Evolutionary conservation across 2,329 filamentous ascomycete genomes (phyloP), one percentile per base, ranked within the genome.

Genomic region (Talaromyces sp.): DNA sequence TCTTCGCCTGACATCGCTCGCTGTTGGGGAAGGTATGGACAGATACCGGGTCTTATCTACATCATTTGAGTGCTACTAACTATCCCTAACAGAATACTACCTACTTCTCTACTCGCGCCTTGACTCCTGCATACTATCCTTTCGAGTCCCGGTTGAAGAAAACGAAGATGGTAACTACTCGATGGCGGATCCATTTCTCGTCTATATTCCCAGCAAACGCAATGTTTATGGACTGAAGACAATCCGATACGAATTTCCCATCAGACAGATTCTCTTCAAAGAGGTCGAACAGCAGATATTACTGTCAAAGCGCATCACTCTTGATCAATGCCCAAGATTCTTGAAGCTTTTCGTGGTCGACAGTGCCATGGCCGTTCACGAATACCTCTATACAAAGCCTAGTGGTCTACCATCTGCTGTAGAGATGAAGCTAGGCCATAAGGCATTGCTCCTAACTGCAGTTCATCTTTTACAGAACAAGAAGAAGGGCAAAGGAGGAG

Each of bases 101-200:
- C 63, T 80, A 16, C 65, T 78, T 39, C 54, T 81, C 11, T 79
- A 73, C 66, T 80, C 79, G n/a, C 70, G 69, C 35, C 69, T 76
- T 11, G 77, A 72, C 58, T 62, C 65, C 39, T 63, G 79, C 21
- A 71, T 71, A 25, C 66, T 74, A 56, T 65, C 63, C 44, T 75
- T 78, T 64, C 70, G 72, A 40, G 71, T 72, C 69, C 69, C 72
- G 14, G 5, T 64, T 67, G 46, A 61, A 68, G 50, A 55, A 58
- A 12, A 67, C 72, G 18, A 67, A 66, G 39, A 46, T 67, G 9
- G 67, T 66, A 8, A 66, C 69, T 39, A 63, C 66, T 31, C 39
- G 66, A 21, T 70, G 68, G 46, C 63, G 8, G 76, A 79, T 63
- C 72, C 76, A 14, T 72, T 72, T 28, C 60, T 73, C 42, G 60